Conservation (phyloP, 2,329 filamentous ascomycete species). For the Pseudogymnoascus sp. region DNA sequence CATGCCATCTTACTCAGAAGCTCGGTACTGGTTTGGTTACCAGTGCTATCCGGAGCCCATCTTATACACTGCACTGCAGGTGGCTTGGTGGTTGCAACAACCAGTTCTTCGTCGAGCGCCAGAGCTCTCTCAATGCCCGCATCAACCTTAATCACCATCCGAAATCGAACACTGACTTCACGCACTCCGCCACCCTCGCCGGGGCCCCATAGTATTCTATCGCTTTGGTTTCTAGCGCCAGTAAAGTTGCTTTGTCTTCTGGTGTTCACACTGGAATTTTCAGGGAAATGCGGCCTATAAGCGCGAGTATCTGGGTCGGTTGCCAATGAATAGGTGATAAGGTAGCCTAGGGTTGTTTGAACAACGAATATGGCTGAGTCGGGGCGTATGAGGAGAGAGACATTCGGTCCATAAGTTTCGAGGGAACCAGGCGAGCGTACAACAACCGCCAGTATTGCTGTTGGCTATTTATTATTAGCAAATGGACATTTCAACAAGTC, state of each 20-base stretch:
- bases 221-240: constrained; percentile 40
- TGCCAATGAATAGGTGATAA: constrained; percentile 91
- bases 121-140: constrained; percentile 85
- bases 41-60: constrained; percentile 79
- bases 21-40: constrained; percentile 85
- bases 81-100: constrained; percentile 86
- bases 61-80: constrained; percentile 94
- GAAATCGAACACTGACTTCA: constrained; percentile 85
- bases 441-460: constrained; percentile 78
- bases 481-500: neutral
- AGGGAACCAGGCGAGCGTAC: constrained; percentile 76
- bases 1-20: constrained; percentile 81
- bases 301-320: constrained; percentile 76
- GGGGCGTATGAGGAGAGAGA: constrained; percentile 77
- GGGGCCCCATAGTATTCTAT: constrained; percentile 63
- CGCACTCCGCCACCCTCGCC: constrained; percentile 77
- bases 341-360: constrained; percentile 75
- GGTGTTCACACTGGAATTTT: constrained; percentile 57
- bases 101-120: constrained; percentile 84
- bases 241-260: constrained; percentile 56
- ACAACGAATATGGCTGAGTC: constrained; percentile 90
- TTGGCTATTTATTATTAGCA: constrained; percentile 54
- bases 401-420: constrained; percentile 76
- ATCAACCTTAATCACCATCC: constrained; percentile 97
- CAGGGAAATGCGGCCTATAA: constrained; percentile 75